These are phyloP conservation scores for Solanum raphanifolium DNA, from an alignment of 257 asterid species.

Conservation along the genomic window DNA sequence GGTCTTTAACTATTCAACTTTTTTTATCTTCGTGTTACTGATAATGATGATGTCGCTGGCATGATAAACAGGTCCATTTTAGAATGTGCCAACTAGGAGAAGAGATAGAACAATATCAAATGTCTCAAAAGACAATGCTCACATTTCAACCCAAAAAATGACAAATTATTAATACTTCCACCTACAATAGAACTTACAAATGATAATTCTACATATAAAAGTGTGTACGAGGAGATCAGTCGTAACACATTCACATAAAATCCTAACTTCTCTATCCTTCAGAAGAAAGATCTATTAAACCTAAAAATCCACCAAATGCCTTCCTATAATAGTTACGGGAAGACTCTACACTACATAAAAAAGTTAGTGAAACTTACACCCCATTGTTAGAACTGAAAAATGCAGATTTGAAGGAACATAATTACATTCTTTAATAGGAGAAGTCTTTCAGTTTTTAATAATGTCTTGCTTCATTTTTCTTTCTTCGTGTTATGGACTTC, in stretches of 20 bases:
- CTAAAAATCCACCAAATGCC: background rate
- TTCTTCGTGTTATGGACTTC: too few species aligned
- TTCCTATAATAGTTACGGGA: background rate
- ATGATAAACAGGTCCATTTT: too few species aligned
- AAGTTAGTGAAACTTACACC: background rate
- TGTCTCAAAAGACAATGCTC: background rate
- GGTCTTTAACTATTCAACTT: too few species aligned
- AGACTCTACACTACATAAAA: background rate
- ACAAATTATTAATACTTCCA: background rate
- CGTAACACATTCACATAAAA: too few species aligned
- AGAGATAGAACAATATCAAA: background rate
- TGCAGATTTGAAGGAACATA: background rate
- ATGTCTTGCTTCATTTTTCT: too few species aligned
- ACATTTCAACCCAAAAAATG: background rate
- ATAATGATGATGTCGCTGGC: too few species aligned
- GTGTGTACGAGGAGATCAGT: background rate
- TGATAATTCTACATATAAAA: background rate
- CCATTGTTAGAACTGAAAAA: background rate
- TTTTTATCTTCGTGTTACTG: too few species aligned
- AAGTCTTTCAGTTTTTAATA: background rate
- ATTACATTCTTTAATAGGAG: background rate
- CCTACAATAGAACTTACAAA: too few species aligned
- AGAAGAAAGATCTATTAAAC: background rate
- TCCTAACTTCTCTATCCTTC: background rate
- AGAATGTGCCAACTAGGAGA: background rate